Evolutionary conservation across 148 eudicot species (phyloP).

Genomic region (Heliamphora exappendiculata): DNA sequence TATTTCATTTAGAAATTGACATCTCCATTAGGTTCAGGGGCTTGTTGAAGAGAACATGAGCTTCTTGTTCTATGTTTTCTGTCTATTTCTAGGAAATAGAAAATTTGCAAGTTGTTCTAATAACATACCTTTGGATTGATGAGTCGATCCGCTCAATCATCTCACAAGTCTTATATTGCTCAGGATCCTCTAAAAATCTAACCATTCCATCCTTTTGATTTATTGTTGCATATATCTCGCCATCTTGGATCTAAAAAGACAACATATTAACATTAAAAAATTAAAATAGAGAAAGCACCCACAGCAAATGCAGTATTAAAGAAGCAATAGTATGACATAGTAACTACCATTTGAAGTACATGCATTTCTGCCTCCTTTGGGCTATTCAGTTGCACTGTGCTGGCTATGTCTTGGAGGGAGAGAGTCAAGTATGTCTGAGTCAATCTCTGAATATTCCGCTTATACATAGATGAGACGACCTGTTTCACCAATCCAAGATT

Average conservation of each 20-base stretch:
- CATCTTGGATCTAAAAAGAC: conserved; percentile 74
- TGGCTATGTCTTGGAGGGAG: conserved; percentile 88
- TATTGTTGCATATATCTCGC: conserved; percentile 51
- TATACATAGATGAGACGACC: conserved; percentile 70
- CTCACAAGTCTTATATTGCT: conserved; percentile 86
- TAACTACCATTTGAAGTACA: conserved; percentile 85
- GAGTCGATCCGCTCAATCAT: conserved; percentile 82
- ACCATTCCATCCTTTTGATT: conserved; percentile 99
- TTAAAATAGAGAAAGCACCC: neutral
- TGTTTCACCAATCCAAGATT: conserved; percentile 12
- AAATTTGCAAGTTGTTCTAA: neutral
- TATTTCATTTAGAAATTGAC: neutral
- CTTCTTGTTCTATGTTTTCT: neutral
- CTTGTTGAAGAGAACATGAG: neutral
- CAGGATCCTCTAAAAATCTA: conserved; percentile 91
- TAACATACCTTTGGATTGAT: conserved; percentile 72
- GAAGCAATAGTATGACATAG: neutral
- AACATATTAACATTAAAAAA: neutral
- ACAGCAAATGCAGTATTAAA: neutral
- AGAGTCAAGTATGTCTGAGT: conserved; percentile 94
- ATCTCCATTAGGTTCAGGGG: neutral
- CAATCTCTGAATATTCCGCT: conserved; percentile 84
- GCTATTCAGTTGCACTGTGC: conserved; percentile 58
- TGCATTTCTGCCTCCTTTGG: conserved; percentile 92
- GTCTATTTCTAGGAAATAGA: neutral